Conservation (phyloP, 2,329 filamentous ascomycete species). For the Fusarium sp. region DNA sequence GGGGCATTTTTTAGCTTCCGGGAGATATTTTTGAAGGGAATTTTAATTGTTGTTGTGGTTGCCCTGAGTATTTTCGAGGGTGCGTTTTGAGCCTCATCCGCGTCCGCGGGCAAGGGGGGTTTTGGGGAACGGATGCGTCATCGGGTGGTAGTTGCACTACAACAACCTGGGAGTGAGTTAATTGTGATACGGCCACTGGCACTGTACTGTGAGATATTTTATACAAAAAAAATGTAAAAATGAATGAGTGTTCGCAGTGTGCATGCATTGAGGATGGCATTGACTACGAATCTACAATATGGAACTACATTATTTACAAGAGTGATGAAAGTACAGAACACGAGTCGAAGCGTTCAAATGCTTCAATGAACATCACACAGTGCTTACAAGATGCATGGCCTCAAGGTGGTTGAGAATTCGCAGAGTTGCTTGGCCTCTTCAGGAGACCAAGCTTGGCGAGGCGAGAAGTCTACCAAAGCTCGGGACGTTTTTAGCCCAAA, state of each 20-base stretch:
- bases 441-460: background rate
- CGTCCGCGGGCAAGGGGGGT: background rate
- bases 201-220: accelerated
- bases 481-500: background rate
- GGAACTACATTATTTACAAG: background rate
- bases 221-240: no score
- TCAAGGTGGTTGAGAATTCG: background rate
- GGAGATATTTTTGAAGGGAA: background rate
- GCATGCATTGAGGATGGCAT: background rate
- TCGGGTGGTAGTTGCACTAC: background rate
- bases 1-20: background rate
- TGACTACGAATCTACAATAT: background rate
- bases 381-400: background rate
- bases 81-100: background rate
- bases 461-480: background rate
- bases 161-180: accelerated
- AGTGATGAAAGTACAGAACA: accelerated
- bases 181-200: accelerated
- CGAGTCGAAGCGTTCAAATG: accelerated
- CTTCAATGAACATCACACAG: background rate
- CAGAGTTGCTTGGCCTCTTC: background rate
- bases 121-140: background rate
- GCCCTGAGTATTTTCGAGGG: constrained; percentile 12
- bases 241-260: background rate
- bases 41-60: constrained; percentile 24